Evolutionary conservation across 148 eudicot genomes (phyloP).

Genomic region (Fallopia convolvulus): DNA sequence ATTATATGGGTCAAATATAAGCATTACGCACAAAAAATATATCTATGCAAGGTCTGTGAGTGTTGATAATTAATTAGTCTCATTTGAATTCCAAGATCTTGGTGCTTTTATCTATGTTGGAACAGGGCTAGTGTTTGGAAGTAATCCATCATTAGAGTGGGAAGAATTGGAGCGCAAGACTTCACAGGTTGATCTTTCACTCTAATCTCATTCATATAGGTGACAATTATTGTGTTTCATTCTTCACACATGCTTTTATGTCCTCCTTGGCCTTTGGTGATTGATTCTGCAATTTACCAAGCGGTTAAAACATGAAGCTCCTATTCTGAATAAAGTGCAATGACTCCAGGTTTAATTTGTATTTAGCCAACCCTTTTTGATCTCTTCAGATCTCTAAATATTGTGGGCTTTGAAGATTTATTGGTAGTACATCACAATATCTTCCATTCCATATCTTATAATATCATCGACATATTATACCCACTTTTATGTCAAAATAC

Average conservation of each 20-base stretch:
- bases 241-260: neutral
- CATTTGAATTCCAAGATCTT: slow-evolving; percentile 30
- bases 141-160: slow-evolving; percentile 81
- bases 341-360: slow-evolving; percentile 24
- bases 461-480: too few relatives aligned
- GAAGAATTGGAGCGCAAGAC: slow-evolving; percentile 89
- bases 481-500: too few relatives aligned
- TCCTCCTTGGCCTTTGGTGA: neutral
- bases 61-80: neutral
- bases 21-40: neutral
- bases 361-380: neutral
- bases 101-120: slow-evolving; percentile 91
- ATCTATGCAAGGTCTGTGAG: neutral
- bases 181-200: slow-evolving; percentile 59
- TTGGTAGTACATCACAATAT: neutral
- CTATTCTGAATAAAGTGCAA: slow-evolving; percentile 27
- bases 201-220: slow-evolving; percentile 2
- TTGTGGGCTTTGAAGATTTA: neutral
- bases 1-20: neutral
- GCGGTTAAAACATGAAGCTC: slow-evolving; percentile 57
- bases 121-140: slow-evolving; percentile 93
- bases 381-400: neutral
- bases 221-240: neutral
- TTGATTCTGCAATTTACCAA: slow-evolving; percentile 59
- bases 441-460: too few relatives aligned